Evolutionary conservation across 495 filamentous ascomycete species (phyloP).

Genomic region (Hypoxylon perforatum): DNA sequence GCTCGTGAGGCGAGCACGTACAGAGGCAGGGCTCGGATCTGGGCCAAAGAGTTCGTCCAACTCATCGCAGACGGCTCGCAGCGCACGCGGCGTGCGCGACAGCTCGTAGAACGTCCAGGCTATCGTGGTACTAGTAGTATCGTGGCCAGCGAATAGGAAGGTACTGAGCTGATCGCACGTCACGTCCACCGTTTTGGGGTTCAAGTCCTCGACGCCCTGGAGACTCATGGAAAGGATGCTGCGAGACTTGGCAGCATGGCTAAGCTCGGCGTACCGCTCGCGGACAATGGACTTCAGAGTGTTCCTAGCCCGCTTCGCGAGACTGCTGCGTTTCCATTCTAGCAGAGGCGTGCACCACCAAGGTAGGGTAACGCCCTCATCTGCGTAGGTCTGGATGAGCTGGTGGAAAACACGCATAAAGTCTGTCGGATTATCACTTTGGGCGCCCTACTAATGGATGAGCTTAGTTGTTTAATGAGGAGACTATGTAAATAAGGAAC

Average conservation of each 20-base stretch:
- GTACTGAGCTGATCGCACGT: slow-evolving; percentile 53
- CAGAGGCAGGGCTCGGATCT: slow-evolving; percentile 27
- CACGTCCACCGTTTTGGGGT: slow-evolving; percentile 25
- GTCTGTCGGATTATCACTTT: slow-evolving; percentile 18
- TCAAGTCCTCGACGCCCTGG: slow-evolving; percentile 38
- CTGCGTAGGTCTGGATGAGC: slow-evolving; percentile 37
- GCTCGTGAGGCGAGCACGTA: slow-evolving; percentile 24
- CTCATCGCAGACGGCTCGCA: slow-evolving; percentile 55
- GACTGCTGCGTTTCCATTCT: slow-evolving; percentile 23
- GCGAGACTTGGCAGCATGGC: slow-evolving; percentile 33
- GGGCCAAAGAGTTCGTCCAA: slow-evolving; percentile 56
- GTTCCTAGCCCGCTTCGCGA: slow-evolving; percentile 31
- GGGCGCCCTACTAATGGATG: slow-evolving; percentile 2
- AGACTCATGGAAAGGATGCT: slow-evolving; percentile 48
- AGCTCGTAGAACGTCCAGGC: slow-evolving; percentile 60
- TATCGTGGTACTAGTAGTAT: slow-evolving; percentile 58
- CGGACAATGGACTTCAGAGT: slow-evolving; percentile 41
- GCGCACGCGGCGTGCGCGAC: slow-evolving; percentile 52
- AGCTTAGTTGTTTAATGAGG: background rate
- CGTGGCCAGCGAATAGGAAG: slow-evolving; percentile 63
- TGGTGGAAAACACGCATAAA: slow-evolving; percentile 45
- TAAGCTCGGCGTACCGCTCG: slow-evolving; percentile 34
- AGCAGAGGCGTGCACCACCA: slow-evolving; percentile 36
- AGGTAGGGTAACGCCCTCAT: slow-evolving; percentile 19
- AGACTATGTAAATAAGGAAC: background rate